Conservation (phyloP, 2,329 filamentous ascomycete species). For the Apiospora aurea region DNA sequence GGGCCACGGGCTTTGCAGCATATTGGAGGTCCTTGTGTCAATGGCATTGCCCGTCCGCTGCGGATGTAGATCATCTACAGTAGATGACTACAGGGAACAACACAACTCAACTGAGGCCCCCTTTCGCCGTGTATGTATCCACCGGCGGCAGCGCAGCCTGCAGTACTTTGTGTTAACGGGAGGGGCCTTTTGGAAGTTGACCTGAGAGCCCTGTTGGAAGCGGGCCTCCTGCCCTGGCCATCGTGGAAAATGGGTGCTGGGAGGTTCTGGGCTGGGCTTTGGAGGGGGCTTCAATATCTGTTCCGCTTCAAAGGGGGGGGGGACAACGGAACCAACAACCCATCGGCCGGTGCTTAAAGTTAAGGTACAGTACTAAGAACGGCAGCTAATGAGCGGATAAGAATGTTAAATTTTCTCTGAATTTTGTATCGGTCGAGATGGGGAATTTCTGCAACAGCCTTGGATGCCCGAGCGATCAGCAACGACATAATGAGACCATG, state of each 20-base stretch:
- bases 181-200: background rate
- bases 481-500: background rate
- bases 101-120: background rate
- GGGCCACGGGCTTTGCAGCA: background rate
- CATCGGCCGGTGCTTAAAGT: background rate
- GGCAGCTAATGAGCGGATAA: background rate
- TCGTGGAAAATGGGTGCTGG: background rate
- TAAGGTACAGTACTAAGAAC: background rate
- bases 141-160: background rate
- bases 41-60: background rate
- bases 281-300: conserved; percentile 8
- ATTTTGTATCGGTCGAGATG: background rate
- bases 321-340: background rate
- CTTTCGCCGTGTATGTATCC: background rate
- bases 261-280: background rate
- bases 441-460: background rate
- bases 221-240: background rate
- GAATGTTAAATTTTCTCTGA: background rate
- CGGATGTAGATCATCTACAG: background rate
- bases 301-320: conserved; percentile 5
- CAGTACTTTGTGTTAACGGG: background rate
- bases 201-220: background rate
- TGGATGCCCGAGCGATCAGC: conserved; percentile 3
- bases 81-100: background rate
- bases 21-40: background rate